These are phyloP conservation scores for Sordariomycetes sp. DNA, from an alignment of 2,329 filamentous ascomycete genomes.

Conservation along the genomic window DNA sequence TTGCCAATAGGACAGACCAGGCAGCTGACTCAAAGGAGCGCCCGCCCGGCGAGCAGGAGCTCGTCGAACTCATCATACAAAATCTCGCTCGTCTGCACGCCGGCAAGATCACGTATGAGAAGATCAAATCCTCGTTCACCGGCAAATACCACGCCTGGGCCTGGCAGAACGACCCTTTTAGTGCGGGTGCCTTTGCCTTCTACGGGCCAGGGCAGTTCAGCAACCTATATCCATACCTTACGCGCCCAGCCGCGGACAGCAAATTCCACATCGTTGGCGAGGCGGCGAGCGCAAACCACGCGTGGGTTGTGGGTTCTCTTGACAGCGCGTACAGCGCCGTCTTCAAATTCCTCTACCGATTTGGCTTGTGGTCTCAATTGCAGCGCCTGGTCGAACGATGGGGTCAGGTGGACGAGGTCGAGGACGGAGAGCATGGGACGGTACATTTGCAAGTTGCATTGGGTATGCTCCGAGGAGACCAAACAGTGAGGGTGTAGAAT, in stretches of 20 bases:
- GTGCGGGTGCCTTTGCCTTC: slow-evolving; percentile 26
- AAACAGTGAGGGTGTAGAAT: neutral
- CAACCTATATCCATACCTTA: slow-evolving; percentile 20
- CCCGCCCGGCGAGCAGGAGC: slow-evolving; percentile 2
- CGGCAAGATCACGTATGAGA: neutral
- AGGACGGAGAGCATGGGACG: slow-evolving; percentile 2
- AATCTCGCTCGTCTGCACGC: slow-evolving; percentile 8
- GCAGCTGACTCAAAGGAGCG: slow-evolving; percentile 1
- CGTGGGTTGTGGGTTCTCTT: slow-evolving; percentile 27
- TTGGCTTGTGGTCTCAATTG: neutral
- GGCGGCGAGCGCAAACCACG: slow-evolving; percentile 24
- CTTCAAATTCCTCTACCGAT: slow-evolving; percentile 4
- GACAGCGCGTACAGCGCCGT: slow-evolving; percentile 18
- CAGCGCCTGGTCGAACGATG: slow-evolving; percentile 2
- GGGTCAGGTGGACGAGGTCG: slow-evolving; percentile 2
- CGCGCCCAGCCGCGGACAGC: slow-evolving; percentile 12
- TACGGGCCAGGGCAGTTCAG: slow-evolving; percentile 28
- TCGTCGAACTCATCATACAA: slow-evolving; percentile 6
- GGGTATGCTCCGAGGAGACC: neutral
- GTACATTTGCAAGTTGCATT: slow-evolving; percentile 3
- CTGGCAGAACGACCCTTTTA: slow-evolving; percentile 24
- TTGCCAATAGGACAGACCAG: slow-evolving; percentile 2
- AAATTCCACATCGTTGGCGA: slow-evolving; percentile 26
- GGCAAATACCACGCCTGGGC: slow-evolving; percentile 21
- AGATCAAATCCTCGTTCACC: slow-evolving; percentile 5